phyloP scores from a whole-genome alignment of 768 basidiomycete genomes.

The Leccinum aurantiacum region DNA sequence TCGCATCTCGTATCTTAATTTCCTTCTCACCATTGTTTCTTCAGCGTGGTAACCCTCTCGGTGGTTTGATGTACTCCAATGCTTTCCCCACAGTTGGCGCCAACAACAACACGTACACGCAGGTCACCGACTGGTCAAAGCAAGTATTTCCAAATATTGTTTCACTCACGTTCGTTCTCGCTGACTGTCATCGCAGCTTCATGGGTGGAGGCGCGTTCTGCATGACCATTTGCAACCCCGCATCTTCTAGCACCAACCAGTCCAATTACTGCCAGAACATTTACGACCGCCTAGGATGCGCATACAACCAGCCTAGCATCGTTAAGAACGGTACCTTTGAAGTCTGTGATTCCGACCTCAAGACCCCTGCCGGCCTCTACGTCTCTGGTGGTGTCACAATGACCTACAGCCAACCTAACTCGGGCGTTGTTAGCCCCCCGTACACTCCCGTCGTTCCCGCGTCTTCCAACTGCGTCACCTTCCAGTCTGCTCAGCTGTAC shows the following conservation, averaged over 20 bases:
- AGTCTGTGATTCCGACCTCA: slow-evolving; percentile 63
- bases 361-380: slow-evolving; percentile 59
- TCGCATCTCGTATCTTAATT: slow-evolving; percentile 8
- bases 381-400: slow-evolving; percentile 38
- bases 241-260: slow-evolving; percentile 38
- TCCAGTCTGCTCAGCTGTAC: slow-evolving; percentile 38
- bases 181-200: slow-evolving; percentile 41
- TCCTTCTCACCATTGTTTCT: slow-evolving; percentile 8
- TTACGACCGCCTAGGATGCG: slow-evolving; percentile 70
- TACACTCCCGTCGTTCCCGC: slow-evolving; percentile 42
- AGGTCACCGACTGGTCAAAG: slow-evolving; percentile 69
- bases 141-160: slow-evolving; percentile 27
- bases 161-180: background rate
- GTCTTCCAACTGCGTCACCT: slow-evolving; percentile 46
- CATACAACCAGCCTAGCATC: slow-evolving; percentile 69
- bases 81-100: slow-evolving; percentile 44
- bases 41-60: slow-evolving; percentile 79
- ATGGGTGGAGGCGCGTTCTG: slow-evolving; percentile 67
- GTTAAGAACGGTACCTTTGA: slow-evolving; percentile 61
- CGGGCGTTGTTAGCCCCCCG: slow-evolving; percentile 35
- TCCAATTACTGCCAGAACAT: slow-evolving; percentile 64
- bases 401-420: slow-evolving; percentile 45
- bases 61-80: slow-evolving; percentile 66
- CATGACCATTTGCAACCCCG: slow-evolving; percentile 68
- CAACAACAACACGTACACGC: slow-evolving; percentile 43